A percentile compares a stretch with the other conserved stretches of the same genome.
Evolutionary conservation across 169 alveolate species (phyloP).

Genomic region (Plasmodium gaboni): DNA sequence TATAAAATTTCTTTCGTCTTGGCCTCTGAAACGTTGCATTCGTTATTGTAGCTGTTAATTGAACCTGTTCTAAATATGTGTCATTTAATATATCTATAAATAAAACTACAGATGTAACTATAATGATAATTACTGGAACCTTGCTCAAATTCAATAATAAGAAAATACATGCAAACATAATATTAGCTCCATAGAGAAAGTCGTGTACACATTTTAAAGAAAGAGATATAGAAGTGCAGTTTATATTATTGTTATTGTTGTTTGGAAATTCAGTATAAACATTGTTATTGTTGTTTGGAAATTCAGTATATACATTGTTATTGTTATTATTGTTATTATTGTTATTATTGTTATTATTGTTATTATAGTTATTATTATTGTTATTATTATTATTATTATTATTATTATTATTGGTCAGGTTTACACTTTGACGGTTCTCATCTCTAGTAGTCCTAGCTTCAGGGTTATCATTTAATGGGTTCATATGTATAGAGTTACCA

Average conservation of each 20-base stretch:
- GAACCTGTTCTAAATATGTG: slow-evolving; percentile 62
- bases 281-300: background rate
- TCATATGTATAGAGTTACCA: too few relatives aligned
- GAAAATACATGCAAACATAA: slow-evolving; percentile 37
- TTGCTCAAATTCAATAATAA: slow-evolving; percentile 49
- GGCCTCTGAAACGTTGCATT: slow-evolving; percentile 9
- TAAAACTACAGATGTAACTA: slow-evolving; percentile 31
- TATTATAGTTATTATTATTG: background rate
- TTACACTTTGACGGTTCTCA: background rate
- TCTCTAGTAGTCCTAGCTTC: background rate
- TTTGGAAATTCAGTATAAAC: background rate
- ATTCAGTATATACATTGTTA: background rate
- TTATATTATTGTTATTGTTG: background rate
- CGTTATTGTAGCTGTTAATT: background rate
- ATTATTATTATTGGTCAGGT: background rate
- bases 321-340: background rate
- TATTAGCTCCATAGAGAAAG: slow-evolving; percentile 45
- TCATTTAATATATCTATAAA: slow-evolving; percentile 65
- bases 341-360: background rate
- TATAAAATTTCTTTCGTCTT: slow-evolving; percentile 27
- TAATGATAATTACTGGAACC: slow-evolving; percentile 41
- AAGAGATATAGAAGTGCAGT: background rate
- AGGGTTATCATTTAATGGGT: too few relatives aligned
- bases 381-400: background rate
- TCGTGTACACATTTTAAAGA: slow-evolving; percentile 28